These are phyloP conservation scores for Nicotiana otophora DNA, from an alignment of 257 asterid genomes.

Conservation along the genomic window DNA sequence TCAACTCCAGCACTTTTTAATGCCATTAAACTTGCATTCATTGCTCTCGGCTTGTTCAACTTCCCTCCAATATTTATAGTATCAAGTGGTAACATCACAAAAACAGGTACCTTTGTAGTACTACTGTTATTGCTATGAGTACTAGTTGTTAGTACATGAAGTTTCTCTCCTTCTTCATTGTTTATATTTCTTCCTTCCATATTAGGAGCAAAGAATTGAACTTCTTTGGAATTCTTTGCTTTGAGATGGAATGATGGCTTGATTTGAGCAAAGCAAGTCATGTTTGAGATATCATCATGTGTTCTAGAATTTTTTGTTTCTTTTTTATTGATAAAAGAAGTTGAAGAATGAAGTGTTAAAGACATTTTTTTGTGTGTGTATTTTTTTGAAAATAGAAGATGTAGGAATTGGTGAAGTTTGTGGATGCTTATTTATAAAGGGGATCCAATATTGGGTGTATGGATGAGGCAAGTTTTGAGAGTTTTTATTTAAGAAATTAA, in stretches of 20 bases:
- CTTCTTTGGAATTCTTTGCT: constrained; percentile 38
- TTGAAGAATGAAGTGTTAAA: constrained; percentile 62
- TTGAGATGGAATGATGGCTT: constrained; percentile 38
- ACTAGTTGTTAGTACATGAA: constrained; percentile 30
- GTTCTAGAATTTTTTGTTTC: constrained; percentile 38
- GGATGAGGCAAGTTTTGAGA: constrained; percentile 47
- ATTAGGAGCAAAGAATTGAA: constrained; percentile 17
- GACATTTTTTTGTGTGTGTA: constrained; percentile 39
- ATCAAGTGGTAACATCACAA: constrained; percentile 91
- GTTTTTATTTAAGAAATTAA: constrained; percentile 26
- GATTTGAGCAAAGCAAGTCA: constrained; percentile 42
- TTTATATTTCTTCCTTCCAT: constrained; percentile 24
- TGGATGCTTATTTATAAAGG: constrained; percentile 38
- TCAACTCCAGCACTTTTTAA: constrained; percentile 78
- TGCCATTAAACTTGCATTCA: constrained; percentile 90
- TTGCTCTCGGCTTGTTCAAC: constrained; percentile 63
- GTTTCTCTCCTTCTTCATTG: constrained; percentile 37
- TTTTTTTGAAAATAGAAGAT: constrained; percentile 6
- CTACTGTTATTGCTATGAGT: constrained; percentile 26
- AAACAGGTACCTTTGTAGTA: constrained; percentile 60
- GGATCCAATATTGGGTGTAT: constrained; percentile 15
- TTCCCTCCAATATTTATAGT: constrained; percentile 53
- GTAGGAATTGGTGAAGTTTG: constrained; percentile 32
- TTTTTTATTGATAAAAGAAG: constrained; percentile 50
- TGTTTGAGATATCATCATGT: constrained; percentile 43